Conservation (phyloP, 306 rosid genomes). For the Cucurbita maxima region DNA sequence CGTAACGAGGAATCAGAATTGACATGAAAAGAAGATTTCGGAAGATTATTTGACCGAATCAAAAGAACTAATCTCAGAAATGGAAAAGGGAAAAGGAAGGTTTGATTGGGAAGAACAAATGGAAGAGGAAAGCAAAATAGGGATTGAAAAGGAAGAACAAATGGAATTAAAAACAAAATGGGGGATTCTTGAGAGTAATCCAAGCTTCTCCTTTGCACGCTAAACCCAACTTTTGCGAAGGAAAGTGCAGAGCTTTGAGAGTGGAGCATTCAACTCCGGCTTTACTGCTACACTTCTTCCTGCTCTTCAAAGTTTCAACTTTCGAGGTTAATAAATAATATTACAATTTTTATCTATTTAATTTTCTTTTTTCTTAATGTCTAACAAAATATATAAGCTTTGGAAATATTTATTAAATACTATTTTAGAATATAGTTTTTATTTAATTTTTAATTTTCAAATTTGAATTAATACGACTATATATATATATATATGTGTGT, state of each 20-base stretch:
- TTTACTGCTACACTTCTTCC: neutral
- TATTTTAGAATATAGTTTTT: no score
- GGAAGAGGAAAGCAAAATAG: neutral
- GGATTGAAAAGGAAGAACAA: neutral
- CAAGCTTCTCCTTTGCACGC: neutral
- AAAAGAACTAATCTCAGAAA: neutral
- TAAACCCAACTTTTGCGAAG: neutral
- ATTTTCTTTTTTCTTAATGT: no score
- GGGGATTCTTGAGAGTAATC: conserved; percentile 22
- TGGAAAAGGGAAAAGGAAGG: neutral
- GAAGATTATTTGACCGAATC: neutral
- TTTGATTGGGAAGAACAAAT: conserved; percentile 1
- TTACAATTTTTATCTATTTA: no score
- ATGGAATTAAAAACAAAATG: conserved; percentile 19
- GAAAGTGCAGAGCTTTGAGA: neutral
- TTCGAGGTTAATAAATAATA: no score
- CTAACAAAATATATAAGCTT: no score
- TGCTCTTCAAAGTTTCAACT: neutral
- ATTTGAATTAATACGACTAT: no score
- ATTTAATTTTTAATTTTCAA: no score
- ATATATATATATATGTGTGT: no score
- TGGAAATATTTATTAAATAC: no score
- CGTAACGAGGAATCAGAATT: neutral
- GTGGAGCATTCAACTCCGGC: neutral
- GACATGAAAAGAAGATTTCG: neutral